Conservation (phyloP, 148 eudicot species). For the Chenopodium berlandieri region DNA sequence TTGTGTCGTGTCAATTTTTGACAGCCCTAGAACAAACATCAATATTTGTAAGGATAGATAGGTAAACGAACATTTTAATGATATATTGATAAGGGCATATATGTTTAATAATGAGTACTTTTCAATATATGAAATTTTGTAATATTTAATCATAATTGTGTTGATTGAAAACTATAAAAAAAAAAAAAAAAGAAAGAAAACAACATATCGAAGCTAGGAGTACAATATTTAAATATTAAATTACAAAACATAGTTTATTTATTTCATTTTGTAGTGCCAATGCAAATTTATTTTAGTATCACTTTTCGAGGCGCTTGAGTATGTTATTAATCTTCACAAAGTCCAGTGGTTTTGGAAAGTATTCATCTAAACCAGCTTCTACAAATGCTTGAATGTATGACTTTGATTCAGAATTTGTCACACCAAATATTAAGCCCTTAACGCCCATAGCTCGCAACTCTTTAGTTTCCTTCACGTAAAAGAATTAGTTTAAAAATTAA, state of each 20-base stretch:
- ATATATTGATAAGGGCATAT: too few relatives aligned
- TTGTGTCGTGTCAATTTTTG: too few relatives aligned
- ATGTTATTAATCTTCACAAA: slow-evolving; percentile 1
- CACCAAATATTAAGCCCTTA: slow-evolving; percentile 21
- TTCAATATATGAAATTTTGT: too few relatives aligned
- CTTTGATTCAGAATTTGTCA: slow-evolving; percentile 17
- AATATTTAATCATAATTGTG: too few relatives aligned
- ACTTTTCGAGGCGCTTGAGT: slow-evolving; percentile 5
- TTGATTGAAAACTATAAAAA: too few relatives aligned
- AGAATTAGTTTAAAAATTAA: background rate
- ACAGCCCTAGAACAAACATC: too few relatives aligned
- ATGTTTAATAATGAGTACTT: too few relatives aligned
- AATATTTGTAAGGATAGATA: too few relatives aligned
- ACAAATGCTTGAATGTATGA: slow-evolving; percentile 18
- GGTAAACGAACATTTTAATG: too few relatives aligned
- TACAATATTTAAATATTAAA: background rate
- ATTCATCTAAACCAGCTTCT: slow-evolving; percentile 30
- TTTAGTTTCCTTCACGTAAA: slow-evolving; percentile 15
- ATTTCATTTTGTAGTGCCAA: background rate
- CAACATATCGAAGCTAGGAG: background rate
- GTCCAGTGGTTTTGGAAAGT: slow-evolving; percentile 22
- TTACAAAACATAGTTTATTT: too few relatives aligned
- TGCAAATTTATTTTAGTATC: background rate
- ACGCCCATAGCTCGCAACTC: slow-evolving; percentile 25
- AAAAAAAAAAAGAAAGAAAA: too few relatives aligned